These are phyloP conservation scores for Fraxinus greggii DNA, from an alignment of 305 asterid species.

Conservation along the genomic window DNA sequence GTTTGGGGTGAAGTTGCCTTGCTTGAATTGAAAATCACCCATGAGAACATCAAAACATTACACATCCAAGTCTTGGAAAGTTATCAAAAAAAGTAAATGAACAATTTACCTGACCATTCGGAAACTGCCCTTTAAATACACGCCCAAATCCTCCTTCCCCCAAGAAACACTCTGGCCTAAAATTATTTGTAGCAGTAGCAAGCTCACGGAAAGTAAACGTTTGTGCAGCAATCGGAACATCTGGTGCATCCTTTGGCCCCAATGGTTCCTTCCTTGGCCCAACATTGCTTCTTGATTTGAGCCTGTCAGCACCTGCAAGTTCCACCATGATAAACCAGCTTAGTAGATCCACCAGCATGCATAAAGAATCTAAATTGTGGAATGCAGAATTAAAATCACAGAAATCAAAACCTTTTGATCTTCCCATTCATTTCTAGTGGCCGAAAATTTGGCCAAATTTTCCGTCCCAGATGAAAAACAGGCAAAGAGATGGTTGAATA, in stretches of 20 bases:
- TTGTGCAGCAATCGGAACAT: constrained; percentile 82
- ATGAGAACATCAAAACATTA: neutral
- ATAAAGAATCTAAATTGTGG: neutral
- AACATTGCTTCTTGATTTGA: constrained; percentile 51
- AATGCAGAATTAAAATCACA: neutral
- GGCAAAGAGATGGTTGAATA: neutral
- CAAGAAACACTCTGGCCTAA: constrained; percentile 76
- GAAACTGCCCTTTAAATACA: constrained; percentile 76
- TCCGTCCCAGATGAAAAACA: neutral
- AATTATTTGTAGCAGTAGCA: constrained; percentile 80
- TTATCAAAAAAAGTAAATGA: neutral
- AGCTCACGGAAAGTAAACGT: constrained; percentile 92
- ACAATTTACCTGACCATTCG: constrained; percentile 69
- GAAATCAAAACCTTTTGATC: neutral
- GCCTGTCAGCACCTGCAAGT: constrained; percentile 73
- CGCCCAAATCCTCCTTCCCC: constrained; percentile 99
- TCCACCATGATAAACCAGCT: constrained; percentile 18
- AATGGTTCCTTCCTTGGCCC: constrained; percentile 58
- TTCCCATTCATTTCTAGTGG: neutral
- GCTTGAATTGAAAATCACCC: neutral
- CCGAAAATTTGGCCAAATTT: neutral
- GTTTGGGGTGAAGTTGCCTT: neutral
- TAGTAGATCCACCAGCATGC: constrained; percentile 2
- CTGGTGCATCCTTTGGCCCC: constrained; percentile 57
- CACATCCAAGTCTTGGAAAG: neutral